Evolutionary conservation across 2,329 filamentous ascomycete species (phyloP), one percentile per base, ranked within the genome.

Genomic region (Epicoccum nigrum): DNA sequence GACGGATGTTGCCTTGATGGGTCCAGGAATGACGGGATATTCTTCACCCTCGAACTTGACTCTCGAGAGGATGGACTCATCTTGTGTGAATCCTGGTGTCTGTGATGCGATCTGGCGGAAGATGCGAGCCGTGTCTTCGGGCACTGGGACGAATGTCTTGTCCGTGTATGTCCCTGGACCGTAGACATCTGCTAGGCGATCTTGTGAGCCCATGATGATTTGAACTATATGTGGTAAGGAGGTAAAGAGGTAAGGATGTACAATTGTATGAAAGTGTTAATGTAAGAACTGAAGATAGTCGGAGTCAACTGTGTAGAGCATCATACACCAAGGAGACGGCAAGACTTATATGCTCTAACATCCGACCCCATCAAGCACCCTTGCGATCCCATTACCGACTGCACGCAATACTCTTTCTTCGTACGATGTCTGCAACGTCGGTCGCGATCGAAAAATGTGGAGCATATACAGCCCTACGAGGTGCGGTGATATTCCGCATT

Each of bases 1-100:
- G 4, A 78, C 64, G 2, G 72, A 70, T n/a, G 73, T 70, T 1
- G 75, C 67, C 54, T 79, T 79, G 45, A 79, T 72, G 2, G 76
- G 76, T 1, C 76, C 73, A 2, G 76, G 77, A 4, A 78, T 69
- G 27, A 74, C 68, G 8, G 77, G 75, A 1, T 71, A 61, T 1
- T 70, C 65, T 15, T 69, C 63, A 5, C 77, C 77, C 4, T 70
- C 63, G 49, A 79, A 79, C 5, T 66, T 51, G 25, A 78, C 76
- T 41, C 62, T 62, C 4, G 65, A 61, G 7, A 73, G 59, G n/a
- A 65, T 38, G 16, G 58, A 46, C 19, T 45, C 64, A 55, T 76
- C 66, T 34, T 70, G 60, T 4, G 71, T 76, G 51, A 78, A 78
- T 6, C 70, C 72, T 2, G 76, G 76, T 1, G 76, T 77, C 38